These are phyloP conservation scores for Penicillium parvum DNA, from an alignment of 495 filamentous ascomycete species.

Conservation along the genomic window DNA sequence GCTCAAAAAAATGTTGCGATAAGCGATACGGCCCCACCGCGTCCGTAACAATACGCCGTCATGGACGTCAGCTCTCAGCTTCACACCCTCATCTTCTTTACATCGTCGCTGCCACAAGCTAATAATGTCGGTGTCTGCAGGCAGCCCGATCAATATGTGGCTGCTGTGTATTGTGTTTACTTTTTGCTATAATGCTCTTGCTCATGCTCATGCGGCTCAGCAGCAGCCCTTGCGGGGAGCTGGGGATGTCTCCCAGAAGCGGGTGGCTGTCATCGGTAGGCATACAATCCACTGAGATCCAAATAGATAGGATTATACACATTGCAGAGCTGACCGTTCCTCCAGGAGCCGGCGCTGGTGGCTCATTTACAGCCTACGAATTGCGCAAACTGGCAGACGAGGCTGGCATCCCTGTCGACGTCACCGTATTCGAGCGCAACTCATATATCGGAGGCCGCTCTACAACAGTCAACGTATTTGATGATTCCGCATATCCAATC, in stretches of 20 bases:
- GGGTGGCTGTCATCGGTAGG: conserved; percentile 48
- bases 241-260: conserved; percentile 25
- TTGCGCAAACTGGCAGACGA: conserved; percentile 63
- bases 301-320: not conserved
- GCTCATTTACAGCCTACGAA: conserved; percentile 81
- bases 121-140: not conserved
- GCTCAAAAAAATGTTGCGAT: conserved; percentile 28
- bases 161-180: conserved; percentile 7
- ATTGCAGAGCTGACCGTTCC: not conserved
- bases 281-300: not conserved
- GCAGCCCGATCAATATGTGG: not conserved
- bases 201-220: conserved; percentile 22
- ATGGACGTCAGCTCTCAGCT: conserved; percentile 2
- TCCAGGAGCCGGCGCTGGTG: conserved; percentile 84
- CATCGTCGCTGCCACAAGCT: no score
- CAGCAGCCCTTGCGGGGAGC: conserved; percentile 22
- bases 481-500: conserved; percentile 63
- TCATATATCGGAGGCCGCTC: conserved; percentile 80
- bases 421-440: conserved; percentile 85
- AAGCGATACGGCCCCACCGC: conserved; percentile 25
- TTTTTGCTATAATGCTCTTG: conserved; percentile 15
- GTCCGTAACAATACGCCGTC: conserved; percentile 5
- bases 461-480: conserved; percentile 80
- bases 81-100: conserved; percentile 2
- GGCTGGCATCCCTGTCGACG: conserved; percentile 54